phyloP scores from a whole-genome alignment of 73 alveolate species.

The Paramecium octaurelia region DNA sequence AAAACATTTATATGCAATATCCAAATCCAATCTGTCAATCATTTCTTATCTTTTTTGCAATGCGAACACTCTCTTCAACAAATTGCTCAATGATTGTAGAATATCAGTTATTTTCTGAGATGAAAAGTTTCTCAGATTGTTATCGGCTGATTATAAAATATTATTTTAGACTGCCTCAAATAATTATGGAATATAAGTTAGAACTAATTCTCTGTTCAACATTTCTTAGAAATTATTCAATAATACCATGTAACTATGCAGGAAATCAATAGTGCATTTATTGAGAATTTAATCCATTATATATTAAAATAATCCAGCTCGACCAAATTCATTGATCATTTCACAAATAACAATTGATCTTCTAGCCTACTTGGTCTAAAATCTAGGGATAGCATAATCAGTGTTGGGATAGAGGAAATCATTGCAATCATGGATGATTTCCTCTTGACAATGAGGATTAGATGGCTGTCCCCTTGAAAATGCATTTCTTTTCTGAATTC shows the following conservation, averaged over 20 bases:
- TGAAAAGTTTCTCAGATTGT: slow-evolving; percentile 70
- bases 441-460: slow-evolving; percentile 32
- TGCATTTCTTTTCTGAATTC: slow-evolving; percentile 57
- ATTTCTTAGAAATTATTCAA: slow-evolving; percentile 65
- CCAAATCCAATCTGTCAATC: slow-evolving; percentile 67
- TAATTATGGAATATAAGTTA: slow-evolving; percentile 55
- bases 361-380: slow-evolving; percentile 63
- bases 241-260: slow-evolving; percentile 65
- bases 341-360: slow-evolving; percentile 64
- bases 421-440: slow-evolving; percentile 66
- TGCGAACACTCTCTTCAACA: slow-evolving; percentile 66
- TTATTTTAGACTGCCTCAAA: slow-evolving; percentile 65
- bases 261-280: slow-evolving; percentile 66
- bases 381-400: slow-evolving; percentile 72
- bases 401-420: slow-evolving; percentile 62
- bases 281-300: slow-evolving; percentile 63
- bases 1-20: slow-evolving; percentile 69
- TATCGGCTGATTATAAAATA: slow-evolving; percentile 67
- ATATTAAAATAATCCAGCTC: slow-evolving; percentile 69
- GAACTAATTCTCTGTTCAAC: slow-evolving; percentile 68
- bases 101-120: slow-evolving; percentile 75
- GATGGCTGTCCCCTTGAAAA: not conserved
- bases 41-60: slow-evolving; percentile 58
- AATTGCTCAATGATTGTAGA: slow-evolving; percentile 43
- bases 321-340: slow-evolving; percentile 69